Evolutionary conservation across 1,139 yeast species (phyloP), one percentile per base, ranked within the genome.

Genomic region (Geotrichum armillariae): DNA sequence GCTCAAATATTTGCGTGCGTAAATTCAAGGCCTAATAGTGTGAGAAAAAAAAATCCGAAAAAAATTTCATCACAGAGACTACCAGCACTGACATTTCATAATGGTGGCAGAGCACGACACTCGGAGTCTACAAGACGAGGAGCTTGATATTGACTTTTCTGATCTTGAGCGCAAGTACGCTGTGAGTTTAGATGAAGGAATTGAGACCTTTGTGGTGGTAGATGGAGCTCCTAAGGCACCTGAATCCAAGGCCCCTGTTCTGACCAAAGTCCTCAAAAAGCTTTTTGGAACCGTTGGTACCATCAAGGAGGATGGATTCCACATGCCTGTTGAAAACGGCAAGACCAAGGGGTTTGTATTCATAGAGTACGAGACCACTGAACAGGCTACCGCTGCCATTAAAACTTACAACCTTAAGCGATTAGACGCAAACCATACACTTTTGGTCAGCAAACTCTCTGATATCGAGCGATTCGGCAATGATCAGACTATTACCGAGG

Each of bases 221-320:
- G 98, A 90, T 67, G 99, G 99, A 43, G 93, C 96, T 5, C 99
- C 99, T 58, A 76, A 89, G 57, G 95, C 96, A 21, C 96, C 97
- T 50, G 95, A 85, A 65, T 70, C 89, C 50, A 94, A 94, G 71
- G 88, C 83, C 40, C 87, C 90, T 43, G 83, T 87, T 50, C 79
- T 94, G 66, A 79, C 83, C 62, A 91, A 88, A 67, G 98, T 94
- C 48, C 78, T 94, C 64, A 80, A 79, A 63, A 93, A 91, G 73
- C 77, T 88, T 53, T 85, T 93, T 65, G 73, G 81, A 53, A 77
- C 80, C 55, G 93, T 86, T 38, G 90, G 90, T 50, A 79, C 80
- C 49, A 79, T 83, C 53, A 81, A 77, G 56, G 87, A 83, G 39
- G 80, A 79, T 58, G 82, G 81, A 34, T 77, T 89, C 65, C 77